Percentiles rank a stretch among this genome's conserved stretches.
Conservation (phyloP, 1,284 basidiomycete genomes). For the Ceratobasidium sp. region DNA sequence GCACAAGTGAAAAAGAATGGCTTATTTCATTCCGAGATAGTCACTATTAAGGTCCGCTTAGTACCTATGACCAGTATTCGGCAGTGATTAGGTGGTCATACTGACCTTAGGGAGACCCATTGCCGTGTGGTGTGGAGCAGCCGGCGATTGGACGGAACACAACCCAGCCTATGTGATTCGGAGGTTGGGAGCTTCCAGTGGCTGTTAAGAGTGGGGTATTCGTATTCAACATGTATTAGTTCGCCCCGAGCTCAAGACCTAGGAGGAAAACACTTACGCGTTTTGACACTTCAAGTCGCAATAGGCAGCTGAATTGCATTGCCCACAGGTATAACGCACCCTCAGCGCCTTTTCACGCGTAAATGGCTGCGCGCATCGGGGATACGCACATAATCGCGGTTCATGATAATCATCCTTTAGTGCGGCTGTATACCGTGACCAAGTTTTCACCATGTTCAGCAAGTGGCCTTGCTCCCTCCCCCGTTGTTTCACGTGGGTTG, state of each 20-base stretch:
- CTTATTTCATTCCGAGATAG: too few species aligned
- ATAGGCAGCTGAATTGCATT: neutral
- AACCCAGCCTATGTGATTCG: neutral
- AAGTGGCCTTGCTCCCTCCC: too few species aligned
- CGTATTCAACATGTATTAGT: neutral
- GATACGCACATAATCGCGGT: neutral
- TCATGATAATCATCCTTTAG: neutral
- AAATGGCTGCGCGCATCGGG: neutral
- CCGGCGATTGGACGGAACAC: constrained; percentile 44
- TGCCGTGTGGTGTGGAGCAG: constrained; percentile 45
- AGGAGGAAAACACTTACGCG: neutral
- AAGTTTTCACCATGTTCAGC: neutral
- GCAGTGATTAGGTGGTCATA: too few species aligned
- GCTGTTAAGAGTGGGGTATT: neutral
- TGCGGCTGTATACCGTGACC: neutral
- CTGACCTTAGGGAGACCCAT: too few species aligned
- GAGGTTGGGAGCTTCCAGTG: neutral
- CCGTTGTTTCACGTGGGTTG: neutral
- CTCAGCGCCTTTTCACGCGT: neutral
- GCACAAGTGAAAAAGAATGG: too few species aligned
- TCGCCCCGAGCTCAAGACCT: too few species aligned
- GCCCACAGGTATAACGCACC: neutral
- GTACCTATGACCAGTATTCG: too few species aligned
- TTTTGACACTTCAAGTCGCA: neutral
- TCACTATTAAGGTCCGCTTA: too few species aligned